Evolutionary conservation across 805 yeast species (phyloP).

Genomic region (Lipomyces spencermartinsiae): DNA sequence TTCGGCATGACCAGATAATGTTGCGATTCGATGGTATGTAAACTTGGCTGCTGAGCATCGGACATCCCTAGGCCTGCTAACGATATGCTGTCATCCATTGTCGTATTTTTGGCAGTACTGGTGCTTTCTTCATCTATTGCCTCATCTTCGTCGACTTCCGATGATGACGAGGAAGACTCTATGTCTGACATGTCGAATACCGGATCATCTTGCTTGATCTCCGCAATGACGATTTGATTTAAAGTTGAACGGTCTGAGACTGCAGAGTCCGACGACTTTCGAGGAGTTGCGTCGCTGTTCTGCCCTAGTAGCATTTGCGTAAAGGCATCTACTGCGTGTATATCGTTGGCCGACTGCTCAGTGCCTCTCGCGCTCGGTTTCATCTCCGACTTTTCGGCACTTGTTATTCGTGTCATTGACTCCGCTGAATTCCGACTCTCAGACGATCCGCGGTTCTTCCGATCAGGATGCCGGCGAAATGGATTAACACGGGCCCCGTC

Average conservation of each 20-base stretch:
- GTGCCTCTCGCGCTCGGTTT: not conserved
- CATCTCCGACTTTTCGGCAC: not conserved
- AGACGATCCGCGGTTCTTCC: slow-evolving; percentile 2
- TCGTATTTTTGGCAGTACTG: not conserved
- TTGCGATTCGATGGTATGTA: slow-evolving; percentile 27
- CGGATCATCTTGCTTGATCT: not conserved
- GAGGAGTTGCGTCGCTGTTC: not conserved
- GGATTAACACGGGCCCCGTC: slow-evolving; percentile 8
- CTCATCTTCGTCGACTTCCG: slow-evolving; percentile 15
- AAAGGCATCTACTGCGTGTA: slow-evolving; percentile 35
- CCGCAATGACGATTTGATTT: not conserved
- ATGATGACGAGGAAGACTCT: not conserved
- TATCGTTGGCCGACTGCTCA: slow-evolving; percentile 8
- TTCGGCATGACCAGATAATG: slow-evolving; percentile 25
- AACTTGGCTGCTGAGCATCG: slow-evolving; percentile 9
- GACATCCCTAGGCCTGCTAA: not conserved
- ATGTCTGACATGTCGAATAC: slow-evolving; percentile 1
- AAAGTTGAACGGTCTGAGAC: not conserved
- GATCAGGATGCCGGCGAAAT: slow-evolving; percentile 4
- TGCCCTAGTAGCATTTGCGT: slow-evolving; percentile 32
- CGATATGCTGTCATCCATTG: not conserved
- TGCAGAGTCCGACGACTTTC: slow-evolving; percentile 2
- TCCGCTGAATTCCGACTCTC: slow-evolving; percentile 7
- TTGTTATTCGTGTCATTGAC: not conserved
- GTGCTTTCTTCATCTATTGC: slow-evolving; percentile 11